These are phyloP conservation scores for Zasmidium cellare DNA, from an alignment of 2,329 filamentous ascomycete genomes.

Conservation along the genomic window DNA sequence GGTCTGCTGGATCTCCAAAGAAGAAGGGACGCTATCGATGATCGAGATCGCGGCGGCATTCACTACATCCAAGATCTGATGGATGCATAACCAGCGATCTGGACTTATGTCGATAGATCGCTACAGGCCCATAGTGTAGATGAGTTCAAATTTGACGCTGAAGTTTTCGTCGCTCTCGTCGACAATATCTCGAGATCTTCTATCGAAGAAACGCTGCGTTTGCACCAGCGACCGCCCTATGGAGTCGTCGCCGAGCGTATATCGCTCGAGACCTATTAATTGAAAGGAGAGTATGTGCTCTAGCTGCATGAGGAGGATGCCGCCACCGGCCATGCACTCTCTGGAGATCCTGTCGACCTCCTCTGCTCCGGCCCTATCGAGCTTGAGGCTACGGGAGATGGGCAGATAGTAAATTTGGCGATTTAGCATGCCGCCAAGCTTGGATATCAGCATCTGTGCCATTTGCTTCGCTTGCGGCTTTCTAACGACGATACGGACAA, in stretches of 20 bases:
- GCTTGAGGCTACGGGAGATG: slow-evolving; percentile 55
- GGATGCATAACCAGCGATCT: slow-evolving; percentile 39
- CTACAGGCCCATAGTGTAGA: slow-evolving; percentile 47
- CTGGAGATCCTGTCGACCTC: slow-evolving; percentile 42
- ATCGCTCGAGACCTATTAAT: slow-evolving; percentile 61
- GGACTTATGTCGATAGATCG: slow-evolving; percentile 41
- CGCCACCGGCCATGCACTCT: slow-evolving; percentile 44
- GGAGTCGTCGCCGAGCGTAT: no score
- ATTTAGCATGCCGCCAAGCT: slow-evolving; percentile 57
- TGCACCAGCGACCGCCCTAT: slow-evolving; percentile 52
- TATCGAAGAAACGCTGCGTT: slow-evolving; percentile 53
- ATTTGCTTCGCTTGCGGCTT: slow-evolving; percentile 59
- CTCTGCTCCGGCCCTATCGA: slow-evolving; percentile 30
- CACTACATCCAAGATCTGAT: slow-evolving; percentile 39
- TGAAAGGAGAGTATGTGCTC: slow-evolving; percentile 67
- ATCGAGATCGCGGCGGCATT: no score
- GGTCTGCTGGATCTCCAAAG: no score
- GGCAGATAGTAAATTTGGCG: slow-evolving; percentile 58
- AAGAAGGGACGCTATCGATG: no score
- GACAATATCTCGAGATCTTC: slow-evolving; percentile 60
- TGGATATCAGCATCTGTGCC: slow-evolving; percentile 55
- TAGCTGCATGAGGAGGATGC: slow-evolving; percentile 61
- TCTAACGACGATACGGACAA: slow-evolving; percentile 58
- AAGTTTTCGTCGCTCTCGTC: slow-evolving; percentile 59
- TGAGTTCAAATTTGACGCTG: slow-evolving; percentile 41